phyloP scores from a whole-genome alignment of 768 basidiomycete genomes.

The Botryobasidium botryosum region DNA sequence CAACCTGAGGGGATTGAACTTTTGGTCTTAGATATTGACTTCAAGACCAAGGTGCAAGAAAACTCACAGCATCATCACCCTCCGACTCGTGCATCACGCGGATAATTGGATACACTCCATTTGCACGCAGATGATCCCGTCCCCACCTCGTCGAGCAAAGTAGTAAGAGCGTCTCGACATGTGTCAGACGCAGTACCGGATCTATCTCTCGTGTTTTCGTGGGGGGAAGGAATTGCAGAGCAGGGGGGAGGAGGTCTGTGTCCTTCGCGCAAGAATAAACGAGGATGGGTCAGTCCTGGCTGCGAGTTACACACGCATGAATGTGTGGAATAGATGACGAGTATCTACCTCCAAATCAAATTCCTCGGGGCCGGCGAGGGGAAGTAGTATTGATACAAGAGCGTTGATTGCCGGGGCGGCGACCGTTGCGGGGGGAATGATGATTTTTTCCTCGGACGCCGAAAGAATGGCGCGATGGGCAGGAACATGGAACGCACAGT shows the following conservation, averaged over 20 bases:
- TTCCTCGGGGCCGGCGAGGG: slow-evolving; percentile 90
- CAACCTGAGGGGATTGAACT: slow-evolving; percentile 33
- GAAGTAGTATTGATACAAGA: slow-evolving; percentile 70
- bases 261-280: slow-evolving; percentile 31
- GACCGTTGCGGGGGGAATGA: slow-evolving; percentile 40
- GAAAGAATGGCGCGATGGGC: slow-evolving; percentile 58
- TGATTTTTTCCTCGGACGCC: slow-evolving; percentile 35
- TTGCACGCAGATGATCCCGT: slow-evolving; percentile 55
- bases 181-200: slow-evolving; percentile 52
- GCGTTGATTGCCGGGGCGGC: slow-evolving; percentile 65
- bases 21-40: not conserved
- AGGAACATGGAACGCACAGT: slow-evolving; percentile 54
- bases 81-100: slow-evolving; percentile 64
- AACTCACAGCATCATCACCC: slow-evolving; percentile 51
- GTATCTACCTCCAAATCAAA: slow-evolving; percentile 64
- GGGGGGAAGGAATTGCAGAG: slow-evolving; percentile 74
- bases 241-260: slow-evolving; percentile 68
- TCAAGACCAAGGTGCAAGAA: not conserved
- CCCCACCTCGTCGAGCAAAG: slow-evolving; percentile 84
- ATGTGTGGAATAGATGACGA: not conserved
- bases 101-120: slow-evolving; percentile 80
- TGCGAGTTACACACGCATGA: not conserved
- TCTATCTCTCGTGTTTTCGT: slow-evolving; percentile 77
- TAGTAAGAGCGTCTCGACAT: slow-evolving; percentile 78
- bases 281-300: not conserved